These are phyloP conservation scores for Nannizzia gypsea DNA, from an alignment of 2,329 filamentous ascomycete species.

Conservation along the genomic window DNA sequence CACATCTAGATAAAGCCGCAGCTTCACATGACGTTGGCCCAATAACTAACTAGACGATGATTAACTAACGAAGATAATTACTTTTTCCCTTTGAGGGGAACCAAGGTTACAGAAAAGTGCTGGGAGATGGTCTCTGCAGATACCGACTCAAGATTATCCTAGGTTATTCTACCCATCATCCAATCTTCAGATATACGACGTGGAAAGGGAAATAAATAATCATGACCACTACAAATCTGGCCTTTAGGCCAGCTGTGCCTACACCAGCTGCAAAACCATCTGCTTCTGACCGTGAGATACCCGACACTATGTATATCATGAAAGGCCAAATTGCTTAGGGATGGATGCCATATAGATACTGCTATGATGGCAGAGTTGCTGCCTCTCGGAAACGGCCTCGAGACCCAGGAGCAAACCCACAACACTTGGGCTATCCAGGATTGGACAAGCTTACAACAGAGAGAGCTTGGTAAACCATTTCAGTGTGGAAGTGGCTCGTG, in stretches of 20 bases:
- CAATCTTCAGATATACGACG: too few species aligned
- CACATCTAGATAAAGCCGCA: background rate
- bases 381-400: slow-evolving; percentile 64
- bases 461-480: slow-evolving; percentile 80
- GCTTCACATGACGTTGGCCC: background rate
- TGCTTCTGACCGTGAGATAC: background rate
- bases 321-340: background rate
- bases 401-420: slow-evolving; percentile 61
- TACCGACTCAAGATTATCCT: background rate
- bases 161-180: background rate
- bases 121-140: background rate
- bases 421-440: slow-evolving; percentile 80
- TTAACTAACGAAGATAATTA: background rate
- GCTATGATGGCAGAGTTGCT: slow-evolving; percentile 75
- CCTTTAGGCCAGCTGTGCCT: background rate
- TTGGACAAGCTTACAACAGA: slow-evolving; percentile 67
- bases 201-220: too few species aligned
- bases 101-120: background rate
- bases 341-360: slow-evolving; percentile 45
- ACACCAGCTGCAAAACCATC: background rate
- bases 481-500: slow-evolving; percentile 78
- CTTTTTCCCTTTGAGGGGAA: background rate
- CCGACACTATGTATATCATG: background rate
- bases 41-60: too few species aligned
- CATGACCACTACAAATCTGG: background rate